Conservation (phyloP, 306 rosid species). For the Vicia sativa region DNA sequence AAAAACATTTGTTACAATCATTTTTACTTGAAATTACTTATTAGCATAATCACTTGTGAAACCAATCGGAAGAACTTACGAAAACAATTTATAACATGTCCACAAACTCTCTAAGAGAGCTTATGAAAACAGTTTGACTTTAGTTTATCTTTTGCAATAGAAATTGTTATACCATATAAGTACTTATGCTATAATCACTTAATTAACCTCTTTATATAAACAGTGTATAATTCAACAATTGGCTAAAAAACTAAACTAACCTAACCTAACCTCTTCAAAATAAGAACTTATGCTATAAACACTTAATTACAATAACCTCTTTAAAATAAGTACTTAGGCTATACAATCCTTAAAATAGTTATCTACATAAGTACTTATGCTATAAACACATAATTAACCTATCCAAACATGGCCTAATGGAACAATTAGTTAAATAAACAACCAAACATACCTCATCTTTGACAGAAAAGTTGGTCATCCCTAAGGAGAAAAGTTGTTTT, state of each 20-base stretch:
- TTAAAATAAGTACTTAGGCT: too few relatives aligned
- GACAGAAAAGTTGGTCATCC: constrained; percentile 47
- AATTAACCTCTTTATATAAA: background rate
- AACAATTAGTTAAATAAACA: background rate
- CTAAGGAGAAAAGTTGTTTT: constrained; percentile 60
- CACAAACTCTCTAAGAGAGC: background rate
- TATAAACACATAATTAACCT: background rate
- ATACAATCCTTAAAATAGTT: background rate
- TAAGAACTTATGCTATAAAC: background rate
- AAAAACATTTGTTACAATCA: constrained; percentile 24
- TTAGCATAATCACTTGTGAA: too few relatives aligned
- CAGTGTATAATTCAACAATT: background rate
- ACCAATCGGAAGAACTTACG: background rate
- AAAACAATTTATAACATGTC: background rate
- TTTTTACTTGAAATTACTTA: too few relatives aligned
- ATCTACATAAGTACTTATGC: background rate
- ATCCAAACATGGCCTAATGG: background rate
- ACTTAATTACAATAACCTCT: background rate
- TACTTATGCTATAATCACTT: background rate
- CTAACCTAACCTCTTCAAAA: background rate
- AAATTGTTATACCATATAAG: background rate
- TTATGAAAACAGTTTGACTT: background rate
- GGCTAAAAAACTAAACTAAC: background rate
- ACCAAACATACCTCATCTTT: constrained; percentile 64
- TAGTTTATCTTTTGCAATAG: background rate